A percentile compares a stretch with the other conserved stretches of the same genome.
phyloP scores from a whole-genome alignment of 768 basidiomycete species.

The Suillus americanus region DNA sequence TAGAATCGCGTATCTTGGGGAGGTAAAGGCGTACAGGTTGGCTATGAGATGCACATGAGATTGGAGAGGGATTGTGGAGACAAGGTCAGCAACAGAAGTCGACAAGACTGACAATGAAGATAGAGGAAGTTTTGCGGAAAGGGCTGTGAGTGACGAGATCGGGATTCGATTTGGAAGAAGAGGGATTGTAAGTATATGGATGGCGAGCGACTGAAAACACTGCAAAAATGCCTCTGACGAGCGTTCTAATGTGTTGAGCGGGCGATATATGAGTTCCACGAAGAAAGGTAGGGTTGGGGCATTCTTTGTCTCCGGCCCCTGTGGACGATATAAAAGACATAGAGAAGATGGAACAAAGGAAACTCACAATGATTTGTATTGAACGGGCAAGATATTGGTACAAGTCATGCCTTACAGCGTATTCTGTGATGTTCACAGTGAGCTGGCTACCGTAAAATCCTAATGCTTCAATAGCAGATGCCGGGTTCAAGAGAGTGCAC shows the following conservation, averaged over 20 bases:
- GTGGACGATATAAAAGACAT: slow-evolving; percentile 5
- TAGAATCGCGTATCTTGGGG: slow-evolving; percentile 58
- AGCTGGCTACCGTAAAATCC: slow-evolving; percentile 33
- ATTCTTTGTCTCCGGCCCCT: slow-evolving; percentile 62
- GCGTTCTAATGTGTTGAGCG: slow-evolving; percentile 25
- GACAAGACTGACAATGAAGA: slow-evolving; percentile 35
- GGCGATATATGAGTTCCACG: slow-evolving; percentile 27
- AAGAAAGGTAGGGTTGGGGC: slow-evolving; percentile 27
- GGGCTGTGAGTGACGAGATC: slow-evolving; percentile 54
- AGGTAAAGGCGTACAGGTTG: slow-evolving; percentile 65
- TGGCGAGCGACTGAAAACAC: slow-evolving; percentile 44
- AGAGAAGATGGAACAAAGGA: not conserved
- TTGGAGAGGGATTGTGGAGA: slow-evolving; percentile 30
- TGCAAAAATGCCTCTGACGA: slow-evolving; percentile 29
- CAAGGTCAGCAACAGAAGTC: slow-evolving; percentile 29
- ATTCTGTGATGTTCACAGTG: slow-evolving; percentile 37
- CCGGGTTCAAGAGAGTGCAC: slow-evolving; percentile 41
- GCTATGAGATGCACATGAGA: slow-evolving; percentile 61
- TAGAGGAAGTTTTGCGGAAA: slow-evolving; percentile 68
- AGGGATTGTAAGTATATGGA: slow-evolving; percentile 67
- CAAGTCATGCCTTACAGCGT: slow-evolving; percentile 47
- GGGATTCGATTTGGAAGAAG: slow-evolving; percentile 77
- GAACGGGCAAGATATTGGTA: slow-evolving; percentile 33
- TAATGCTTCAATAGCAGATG: slow-evolving; percentile 7
- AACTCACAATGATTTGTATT: slow-evolving; percentile 46